Percentiles rank a stretch among this genome's conserved stretches.
These are phyloP conservation scores for Phaeosphaeria sp. DNA, from an alignment of 2,329 filamentous ascomycete genomes.

Conservation along the genomic window DNA sequence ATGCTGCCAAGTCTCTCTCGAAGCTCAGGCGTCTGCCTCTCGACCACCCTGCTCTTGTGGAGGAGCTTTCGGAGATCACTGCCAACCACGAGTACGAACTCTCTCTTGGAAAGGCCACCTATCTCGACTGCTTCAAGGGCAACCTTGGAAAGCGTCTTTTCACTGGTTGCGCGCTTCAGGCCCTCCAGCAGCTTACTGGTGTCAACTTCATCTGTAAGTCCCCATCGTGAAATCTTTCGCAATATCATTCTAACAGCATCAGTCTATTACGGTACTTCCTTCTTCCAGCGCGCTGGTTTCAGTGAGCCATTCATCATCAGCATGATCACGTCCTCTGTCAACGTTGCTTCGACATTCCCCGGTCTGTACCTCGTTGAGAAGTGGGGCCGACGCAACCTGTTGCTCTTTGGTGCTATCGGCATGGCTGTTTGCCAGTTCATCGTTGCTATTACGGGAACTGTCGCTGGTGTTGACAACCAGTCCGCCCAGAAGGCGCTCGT, in stretches of 20 bases:
- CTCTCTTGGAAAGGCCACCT: slow-evolving; percentile 58
- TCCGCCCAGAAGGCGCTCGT: slow-evolving; percentile 49
- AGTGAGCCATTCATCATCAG: slow-evolving; percentile 68
- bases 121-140: slow-evolving; percentile 55
- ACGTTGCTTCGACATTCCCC: slow-evolving; percentile 76
- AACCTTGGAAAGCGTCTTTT: slow-evolving; percentile 66
- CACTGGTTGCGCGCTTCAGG: slow-evolving; percentile 77
- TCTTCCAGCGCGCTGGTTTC: slow-evolving; percentile 50
- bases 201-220: slow-evolving; percentile 49
- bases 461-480: slow-evolving; percentile 42
- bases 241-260: not conserved
- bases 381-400: slow-evolving; percentile 75
- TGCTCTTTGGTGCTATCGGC: slow-evolving; percentile 76
- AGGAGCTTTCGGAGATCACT: slow-evolving; percentile 66
- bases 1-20: slow-evolving; percentile 68
- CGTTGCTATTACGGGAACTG: slow-evolving; percentile 51
- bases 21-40: slow-evolving; percentile 66
- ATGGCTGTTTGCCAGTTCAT: slow-evolving; percentile 63
- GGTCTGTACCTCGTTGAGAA: slow-evolving; percentile 79
- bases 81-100: slow-evolving; percentile 80
- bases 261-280: slow-evolving; percentile 51
- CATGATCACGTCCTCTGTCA: slow-evolving; percentile 79
- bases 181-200: slow-evolving; percentile 75
- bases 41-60: slow-evolving; percentile 64
- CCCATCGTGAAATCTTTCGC: not conserved